phyloP scores from a whole-genome alignment of 108 stramenopile genomes.

The Aurantiochytrium sp. region DNA sequence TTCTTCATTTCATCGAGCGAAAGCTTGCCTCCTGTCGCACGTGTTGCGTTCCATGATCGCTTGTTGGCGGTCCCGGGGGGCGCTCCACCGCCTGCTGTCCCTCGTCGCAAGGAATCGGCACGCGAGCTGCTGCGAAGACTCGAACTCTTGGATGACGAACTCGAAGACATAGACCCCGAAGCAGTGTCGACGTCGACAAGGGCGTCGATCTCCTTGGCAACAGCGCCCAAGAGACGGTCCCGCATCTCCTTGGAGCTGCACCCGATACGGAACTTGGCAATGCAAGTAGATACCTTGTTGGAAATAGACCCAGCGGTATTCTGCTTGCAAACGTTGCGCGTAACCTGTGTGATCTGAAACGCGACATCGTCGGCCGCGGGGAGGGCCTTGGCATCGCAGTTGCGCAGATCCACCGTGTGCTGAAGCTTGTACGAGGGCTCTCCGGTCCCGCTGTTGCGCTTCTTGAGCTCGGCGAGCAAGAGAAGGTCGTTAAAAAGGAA shows the following conservation, averaged over 20 bases:
- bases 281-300: neutral
- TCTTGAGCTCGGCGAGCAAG: neutral
- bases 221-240: neutral
- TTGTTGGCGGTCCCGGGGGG: neutral
- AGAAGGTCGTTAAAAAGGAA: neutral
- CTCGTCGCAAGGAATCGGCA: too few relatives aligned
- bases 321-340: neutral
- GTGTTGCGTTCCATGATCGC: neutral
- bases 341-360: neutral
- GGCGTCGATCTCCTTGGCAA: neutral
- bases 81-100: too few relatives aligned
- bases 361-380: neutral
- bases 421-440: conserved; percentile 1
- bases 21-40: neutral
- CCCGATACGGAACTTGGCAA: neutral
- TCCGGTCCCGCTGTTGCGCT: neutral
- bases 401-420: neutral
- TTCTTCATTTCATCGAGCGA: conserved; percentile 13
- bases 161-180: neutral
- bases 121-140: too few relatives aligned
- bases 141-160: neutral
- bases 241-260: neutral
- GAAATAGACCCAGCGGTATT: neutral
- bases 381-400: neutral
- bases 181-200: neutral